Evolutionary conservation across 2,329 filamentous ascomycete genomes (phyloP), one percentile per base, ranked within the genome.

Genomic region (Penicillium sp.): DNA sequence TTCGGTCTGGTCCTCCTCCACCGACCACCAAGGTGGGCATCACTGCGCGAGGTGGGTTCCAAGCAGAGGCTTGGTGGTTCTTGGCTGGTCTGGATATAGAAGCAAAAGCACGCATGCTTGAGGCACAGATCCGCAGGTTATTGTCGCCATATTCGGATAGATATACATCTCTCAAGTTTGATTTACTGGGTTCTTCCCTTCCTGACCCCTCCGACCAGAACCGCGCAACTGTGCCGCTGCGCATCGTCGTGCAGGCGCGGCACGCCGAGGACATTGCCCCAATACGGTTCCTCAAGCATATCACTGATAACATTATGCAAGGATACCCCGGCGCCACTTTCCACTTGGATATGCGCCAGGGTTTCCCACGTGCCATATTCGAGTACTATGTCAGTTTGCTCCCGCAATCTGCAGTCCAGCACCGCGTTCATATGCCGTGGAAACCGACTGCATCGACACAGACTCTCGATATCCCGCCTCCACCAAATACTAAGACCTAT

Each of bases 11-110:
- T 7, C 62, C 74, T 34, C 75, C 77, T 11, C 77, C 76, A 5
- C 68, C 74, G 7, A 79, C 76, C 1, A 79, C 76, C 9, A 80
- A 79, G 60, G 66, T 75, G 8, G 76, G 73, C 13, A 61, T 79
- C 46, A 75, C 74, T 1, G 74, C 72, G 0, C 64, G 64, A 19
- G 74, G 73, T 8, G 74, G 75, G 14, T 76, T 72, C 54, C 73
- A 77, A 60, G 74, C 74, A 3, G 73, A 77, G 55, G 61, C 65
- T 2, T 70, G 68, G 52, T 76, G 70, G 61, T 77, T 72, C 56
- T 62, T 76, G 39, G 68, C 66, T 6, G 76, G 71, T 10, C 70
- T 72, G 31, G 71, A 76, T 60, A 70, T 76, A 35, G 56, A 69
- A 41, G 69, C 67, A 41, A 78, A 79, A 61, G 72, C 70, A 2